These are phyloP conservation scores for Penicillium odoratum DNA, from an alignment of 495 filamentous ascomycete species.

Conservation along the genomic window DNA sequence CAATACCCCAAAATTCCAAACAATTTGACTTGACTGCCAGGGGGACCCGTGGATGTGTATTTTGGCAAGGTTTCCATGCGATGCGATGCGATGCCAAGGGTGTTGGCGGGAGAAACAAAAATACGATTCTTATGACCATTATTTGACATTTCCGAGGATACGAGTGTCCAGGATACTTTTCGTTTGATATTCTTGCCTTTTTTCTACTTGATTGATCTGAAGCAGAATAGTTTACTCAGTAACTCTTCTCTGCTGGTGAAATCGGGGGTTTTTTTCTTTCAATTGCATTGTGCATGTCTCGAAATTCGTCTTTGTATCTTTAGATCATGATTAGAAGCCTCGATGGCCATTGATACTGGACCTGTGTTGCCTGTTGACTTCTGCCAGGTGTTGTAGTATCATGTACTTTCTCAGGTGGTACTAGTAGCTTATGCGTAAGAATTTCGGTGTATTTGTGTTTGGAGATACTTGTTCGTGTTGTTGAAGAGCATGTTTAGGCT, in stretches of 20 bases:
- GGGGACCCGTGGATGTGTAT: constrained; percentile 11
- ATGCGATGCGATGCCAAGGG: constrained; percentile 11
- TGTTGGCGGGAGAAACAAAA: constrained; percentile 24
- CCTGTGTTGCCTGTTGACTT: neutral
- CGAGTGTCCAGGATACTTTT: constrained; percentile 11
- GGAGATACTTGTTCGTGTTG: neutral
- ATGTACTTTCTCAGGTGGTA: neutral
- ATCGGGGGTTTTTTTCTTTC: constrained; percentile 2
- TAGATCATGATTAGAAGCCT: constrained; percentile 15
- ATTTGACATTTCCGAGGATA: constrained; percentile 10
- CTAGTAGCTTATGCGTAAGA: too few relatives aligned
- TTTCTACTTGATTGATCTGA: neutral
- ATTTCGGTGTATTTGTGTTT: too few relatives aligned
- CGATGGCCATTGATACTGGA: constrained; percentile 1
- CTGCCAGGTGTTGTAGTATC: neutral
- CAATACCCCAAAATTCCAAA: constrained; percentile 5
- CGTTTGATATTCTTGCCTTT: constrained; percentile 6
- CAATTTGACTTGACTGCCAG: neutral
- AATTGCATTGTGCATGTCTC: constrained; percentile 20
- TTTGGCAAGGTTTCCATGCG: constrained; percentile 11
- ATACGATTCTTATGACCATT: constrained; percentile 34
- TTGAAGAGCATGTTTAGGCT: neutral
- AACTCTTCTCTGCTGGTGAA: neutral
- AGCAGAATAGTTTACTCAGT: neutral
- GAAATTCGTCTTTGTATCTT: constrained; percentile 8